Evolutionary conservation across 2,329 filamentous ascomycete species (phyloP).

Genomic region (Tympanopsis confertula): DNA sequence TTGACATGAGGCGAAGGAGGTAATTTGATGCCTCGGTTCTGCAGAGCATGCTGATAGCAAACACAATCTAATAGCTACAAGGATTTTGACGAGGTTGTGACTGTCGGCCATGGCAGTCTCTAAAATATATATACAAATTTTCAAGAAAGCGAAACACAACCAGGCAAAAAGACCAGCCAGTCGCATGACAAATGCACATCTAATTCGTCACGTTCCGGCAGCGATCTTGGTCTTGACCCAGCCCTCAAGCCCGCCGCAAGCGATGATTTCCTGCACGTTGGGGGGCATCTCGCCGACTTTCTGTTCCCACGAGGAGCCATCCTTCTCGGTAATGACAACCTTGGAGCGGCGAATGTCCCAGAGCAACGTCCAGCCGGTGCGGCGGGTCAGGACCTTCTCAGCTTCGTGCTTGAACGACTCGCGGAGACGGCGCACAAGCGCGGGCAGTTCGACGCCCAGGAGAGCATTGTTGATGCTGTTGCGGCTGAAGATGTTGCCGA

Average conservation of each 20-base stretch:
- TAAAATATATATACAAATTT: too few relatives aligned
- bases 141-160: too few relatives aligned
- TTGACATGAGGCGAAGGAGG: too few relatives aligned
- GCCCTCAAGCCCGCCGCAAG: slow-evolving; percentile 64
- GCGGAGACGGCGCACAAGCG: slow-evolving; percentile 53
- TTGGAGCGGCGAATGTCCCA: slow-evolving; percentile 70
- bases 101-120: too few relatives aligned
- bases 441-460: slow-evolving; percentile 59
- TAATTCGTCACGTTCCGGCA: slow-evolving; percentile 2
- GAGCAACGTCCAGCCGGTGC: slow-evolving; percentile 72
- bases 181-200: too few relatives aligned
- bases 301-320: slow-evolving; percentile 60
- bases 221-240: slow-evolving; percentile 68
- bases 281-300: slow-evolving; percentile 74
- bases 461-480: slow-evolving; percentile 74
- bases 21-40: too few relatives aligned
- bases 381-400: slow-evolving; percentile 48
- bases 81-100: too few relatives aligned
- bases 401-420: slow-evolving; percentile 41
- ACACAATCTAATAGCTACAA: too few relatives aligned
- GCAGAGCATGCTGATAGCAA: too few relatives aligned
- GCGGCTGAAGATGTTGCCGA: slow-evolving; percentile 72
- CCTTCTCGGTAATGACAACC: slow-evolving; percentile 61
- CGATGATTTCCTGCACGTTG: slow-evolving; percentile 80
- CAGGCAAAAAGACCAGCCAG: too few relatives aligned